Evolutionary conservation across 202 grass and related monocot genomes (phyloP).

Genomic region (Dendrocalamus latiflorus): DNA sequence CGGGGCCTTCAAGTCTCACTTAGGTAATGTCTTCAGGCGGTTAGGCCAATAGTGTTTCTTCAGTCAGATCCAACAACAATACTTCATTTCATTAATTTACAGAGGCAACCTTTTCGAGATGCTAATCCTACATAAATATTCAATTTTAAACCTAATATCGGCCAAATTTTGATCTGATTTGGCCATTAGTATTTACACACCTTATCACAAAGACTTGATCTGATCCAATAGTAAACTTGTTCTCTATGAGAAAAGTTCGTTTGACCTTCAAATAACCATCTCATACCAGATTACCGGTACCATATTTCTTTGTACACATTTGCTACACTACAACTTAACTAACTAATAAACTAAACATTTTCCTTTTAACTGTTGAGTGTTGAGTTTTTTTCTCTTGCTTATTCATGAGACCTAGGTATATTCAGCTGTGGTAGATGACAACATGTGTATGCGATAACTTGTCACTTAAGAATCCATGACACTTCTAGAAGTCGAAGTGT

Average conservation of each 20-base stretch:
- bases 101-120: background rate
- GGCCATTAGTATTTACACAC: background rate
- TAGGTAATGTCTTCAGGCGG: background rate
- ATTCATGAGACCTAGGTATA: background rate
- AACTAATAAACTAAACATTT: background rate
- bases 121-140: background rate
- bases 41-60: slow-evolving; percentile 2
- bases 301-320: background rate
- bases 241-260: background rate
- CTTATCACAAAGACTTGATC: background rate
- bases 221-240: background rate
- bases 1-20: background rate
- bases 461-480: background rate
- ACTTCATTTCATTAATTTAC: slow-evolving; percentile 4
- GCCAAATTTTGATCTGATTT: background rate
- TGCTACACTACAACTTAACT: background rate
- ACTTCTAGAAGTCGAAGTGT: background rate
- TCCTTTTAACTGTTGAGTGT: background rate
- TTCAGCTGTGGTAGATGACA: background rate
- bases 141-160: background rate
- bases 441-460: background rate
- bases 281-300: background rate
- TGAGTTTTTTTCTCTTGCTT: background rate
- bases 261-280: background rate
- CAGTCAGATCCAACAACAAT: background rate